phyloP scores from a whole-genome alignment of 78 protist genomes.

The Monocercomonoides exilis region DNA sequence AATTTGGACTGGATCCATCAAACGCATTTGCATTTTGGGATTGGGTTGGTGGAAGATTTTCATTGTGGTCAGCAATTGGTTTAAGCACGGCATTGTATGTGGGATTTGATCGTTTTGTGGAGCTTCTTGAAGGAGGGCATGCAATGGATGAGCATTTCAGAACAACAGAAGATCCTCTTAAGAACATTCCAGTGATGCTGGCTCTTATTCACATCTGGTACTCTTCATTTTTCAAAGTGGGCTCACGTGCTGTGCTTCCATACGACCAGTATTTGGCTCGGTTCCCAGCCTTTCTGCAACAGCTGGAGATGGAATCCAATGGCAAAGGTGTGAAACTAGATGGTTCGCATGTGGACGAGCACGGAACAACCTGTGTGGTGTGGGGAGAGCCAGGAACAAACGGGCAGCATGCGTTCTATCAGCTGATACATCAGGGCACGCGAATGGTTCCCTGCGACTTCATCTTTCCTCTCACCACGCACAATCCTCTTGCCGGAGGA shows the following conservation, averaged over 20 bases:
- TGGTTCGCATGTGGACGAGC: background rate
- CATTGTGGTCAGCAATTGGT: constrained; percentile 91
- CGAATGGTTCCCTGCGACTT: constrained; percentile 83
- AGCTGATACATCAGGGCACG: constrained; percentile 71
- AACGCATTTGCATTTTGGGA: constrained; percentile 96
- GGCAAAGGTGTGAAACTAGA: constrained; percentile 35
- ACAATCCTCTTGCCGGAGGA: constrained; percentile 46
- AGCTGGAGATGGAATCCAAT: constrained; percentile 76
- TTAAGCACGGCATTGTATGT: constrained; percentile 64
- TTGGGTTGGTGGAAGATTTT: constrained; percentile 93
- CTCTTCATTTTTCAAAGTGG: constrained; percentile 76
- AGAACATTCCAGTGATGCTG: constrained; percentile 70
- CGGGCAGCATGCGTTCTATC: constrained; percentile 95
- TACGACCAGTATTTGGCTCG: constrained; percentile 86
- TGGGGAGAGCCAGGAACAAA: constrained; percentile 97
- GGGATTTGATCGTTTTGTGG: constrained; percentile 66
- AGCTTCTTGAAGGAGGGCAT: constrained; percentile 80
- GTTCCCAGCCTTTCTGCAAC: constrained; percentile 89
- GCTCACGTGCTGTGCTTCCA: constrained; percentile 81
- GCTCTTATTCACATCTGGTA: constrained; percentile 78
- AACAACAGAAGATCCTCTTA: constrained; percentile 38
- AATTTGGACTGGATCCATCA: constrained; percentile 78
- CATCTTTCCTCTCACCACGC: constrained; percentile 58
- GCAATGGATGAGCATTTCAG: constrained; percentile 89
- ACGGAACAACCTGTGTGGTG: constrained; percentile 77